phyloP scores from a whole-genome alignment of 805 yeast genomes.

The Saccharomycopsis synnaedendra region DNA sequence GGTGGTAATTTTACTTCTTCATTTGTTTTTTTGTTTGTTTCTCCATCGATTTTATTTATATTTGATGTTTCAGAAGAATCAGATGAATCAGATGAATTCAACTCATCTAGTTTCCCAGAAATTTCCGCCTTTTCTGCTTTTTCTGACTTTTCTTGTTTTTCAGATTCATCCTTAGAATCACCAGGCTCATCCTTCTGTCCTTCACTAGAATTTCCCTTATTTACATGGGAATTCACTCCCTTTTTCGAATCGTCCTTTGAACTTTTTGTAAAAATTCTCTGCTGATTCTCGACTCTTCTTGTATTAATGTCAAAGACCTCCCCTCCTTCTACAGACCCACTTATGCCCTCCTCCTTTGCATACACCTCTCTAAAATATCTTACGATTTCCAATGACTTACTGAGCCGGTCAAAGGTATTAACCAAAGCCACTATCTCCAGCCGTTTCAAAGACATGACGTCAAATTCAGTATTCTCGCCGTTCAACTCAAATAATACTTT shows the following conservation, averaged over 20 bases:
- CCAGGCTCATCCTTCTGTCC: too few relatives aligned
- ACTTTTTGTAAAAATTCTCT: conserved; percentile 13
- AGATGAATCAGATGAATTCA: too few relatives aligned
- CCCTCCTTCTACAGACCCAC: not conserved
- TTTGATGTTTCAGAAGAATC: too few relatives aligned
- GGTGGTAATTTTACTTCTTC: not conserved
- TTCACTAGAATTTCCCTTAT: too few relatives aligned
- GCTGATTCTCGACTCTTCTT: conserved; percentile 5
- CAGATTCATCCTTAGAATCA: too few relatives aligned
- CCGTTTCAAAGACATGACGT: conserved; percentile 47
- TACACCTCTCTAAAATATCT: conserved; percentile 36
- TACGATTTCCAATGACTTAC: conserved; percentile 72
- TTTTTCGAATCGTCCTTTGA: not conserved
- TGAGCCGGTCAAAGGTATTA: conserved; percentile 86
- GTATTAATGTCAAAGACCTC: not conserved
- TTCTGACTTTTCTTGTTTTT: not conserved
- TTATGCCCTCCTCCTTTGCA: not conserved
- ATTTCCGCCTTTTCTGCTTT: conserved; percentile 7
- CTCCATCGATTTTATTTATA: conserved; percentile 5
- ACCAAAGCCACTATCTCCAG: conserved; percentile 83
- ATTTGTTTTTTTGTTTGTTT: conserved; percentile 10
- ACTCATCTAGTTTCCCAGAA: not conserved
- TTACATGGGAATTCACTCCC: too few relatives aligned
- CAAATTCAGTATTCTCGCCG: conserved; percentile 33
- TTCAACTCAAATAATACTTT: conserved; percentile 77